Evolutionary conservation across 306 rosid genomes (phyloP), one percentile per base, ranked within the genome.

Genomic region (Trichosanthes cucumerina): DNA sequence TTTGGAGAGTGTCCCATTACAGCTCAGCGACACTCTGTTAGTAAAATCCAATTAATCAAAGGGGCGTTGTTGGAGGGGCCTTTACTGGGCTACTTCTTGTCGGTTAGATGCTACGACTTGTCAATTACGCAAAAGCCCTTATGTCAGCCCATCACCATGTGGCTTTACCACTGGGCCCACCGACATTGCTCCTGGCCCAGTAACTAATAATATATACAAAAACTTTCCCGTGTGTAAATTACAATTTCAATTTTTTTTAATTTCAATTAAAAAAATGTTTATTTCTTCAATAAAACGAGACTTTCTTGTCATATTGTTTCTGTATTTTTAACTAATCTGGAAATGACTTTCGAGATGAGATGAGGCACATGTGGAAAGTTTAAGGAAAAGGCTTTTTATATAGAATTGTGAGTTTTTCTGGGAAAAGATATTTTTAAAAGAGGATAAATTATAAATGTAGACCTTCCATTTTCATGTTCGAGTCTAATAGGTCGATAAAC

Each of bases 1-100:
- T 31, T 3, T 8, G 46, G 71, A 16, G 3, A 4, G 57, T 47
- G 59, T 72, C 77, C 77, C 43, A 18, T 14, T 14, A 72, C 59
- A 72, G 77, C 77, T 72, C 57, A 47, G 41, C n/a, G 59, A 72
- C 76, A 15, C 65, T 26, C 65, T 59, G 65, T 28, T 59, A 23
- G 24, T 23, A 26, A 2, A 59, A 59, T 59, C 33, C 65, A 26
- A 59, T 26, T n/a, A 56, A 24, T 7, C 15, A 23, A n/a, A 58
- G 5, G 63, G 31, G 3, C 1, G 33, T n/a, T 21, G n/a, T 6
- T 23, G 73, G 73, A 65, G 47, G 73, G 71, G 9, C 68, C 68
- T 60, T 59, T 8, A 54, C 26, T 66, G 74, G 52, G 75, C 52
- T 69, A 41, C 34, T 21, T 41, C 28, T 21, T 69, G 75, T 69